Evolutionary conservation across 2,329 filamentous ascomycete species (phyloP).

Genomic region (Penicillium corylophilum): DNA sequence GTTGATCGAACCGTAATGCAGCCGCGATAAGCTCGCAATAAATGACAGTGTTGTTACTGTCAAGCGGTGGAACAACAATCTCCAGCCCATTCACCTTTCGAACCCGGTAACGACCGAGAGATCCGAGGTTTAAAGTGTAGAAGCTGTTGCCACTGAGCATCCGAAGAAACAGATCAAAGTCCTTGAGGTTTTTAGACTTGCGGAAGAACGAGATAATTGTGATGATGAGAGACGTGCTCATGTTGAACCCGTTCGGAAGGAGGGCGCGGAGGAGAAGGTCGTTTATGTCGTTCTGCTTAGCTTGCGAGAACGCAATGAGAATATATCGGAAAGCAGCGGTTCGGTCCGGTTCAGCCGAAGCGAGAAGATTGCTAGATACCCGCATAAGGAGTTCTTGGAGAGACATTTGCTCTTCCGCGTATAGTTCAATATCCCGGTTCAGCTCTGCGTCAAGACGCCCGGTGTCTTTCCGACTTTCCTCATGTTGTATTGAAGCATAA

Average conservation of each 20-base stretch:
- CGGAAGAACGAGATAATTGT: conserved; percentile 39
- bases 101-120: conserved; percentile 25
- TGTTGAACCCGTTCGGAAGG: conserved; percentile 37
- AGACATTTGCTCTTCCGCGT: conserved; percentile 29
- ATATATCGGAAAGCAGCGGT: conserved; percentile 33
- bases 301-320: conserved; percentile 39
- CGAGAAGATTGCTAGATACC: conserved; percentile 36
- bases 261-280: conserved; percentile 40
- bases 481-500: conserved; percentile 21
- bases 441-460: conserved; percentile 30
- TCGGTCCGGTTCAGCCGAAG: conserved; percentile 38
- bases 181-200: conserved; percentile 41
- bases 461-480: conserved; percentile 17
- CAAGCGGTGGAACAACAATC: conserved; percentile 36
- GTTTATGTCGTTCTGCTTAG: conserved; percentile 41
- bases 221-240: conserved; percentile 38
- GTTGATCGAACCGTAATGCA: conserved; percentile 42
- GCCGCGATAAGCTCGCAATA: conserved; percentile 38
- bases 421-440: conserved; percentile 30
- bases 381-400: conserved; percentile 38
- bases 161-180: conserved; percentile 42
- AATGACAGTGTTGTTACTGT: conserved; percentile 34
- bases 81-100: conserved; percentile 37
- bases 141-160: conserved; percentile 34
- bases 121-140: conserved; percentile 36